Evolutionary conservation across 768 basidiomycete species (phyloP).

Genomic region (Pisolithus sp.): DNA sequence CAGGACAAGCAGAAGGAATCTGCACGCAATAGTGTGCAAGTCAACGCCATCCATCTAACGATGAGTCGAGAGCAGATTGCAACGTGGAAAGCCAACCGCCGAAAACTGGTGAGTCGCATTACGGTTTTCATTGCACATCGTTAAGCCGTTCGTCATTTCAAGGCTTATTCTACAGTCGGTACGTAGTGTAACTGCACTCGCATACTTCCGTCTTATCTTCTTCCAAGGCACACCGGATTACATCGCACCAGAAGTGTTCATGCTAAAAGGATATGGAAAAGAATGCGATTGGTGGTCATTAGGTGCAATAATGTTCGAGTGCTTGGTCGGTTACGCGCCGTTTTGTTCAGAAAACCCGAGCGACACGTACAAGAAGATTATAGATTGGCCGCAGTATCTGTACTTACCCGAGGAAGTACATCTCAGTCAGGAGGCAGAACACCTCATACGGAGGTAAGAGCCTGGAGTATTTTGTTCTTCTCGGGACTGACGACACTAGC

Average conservation of each 20-base stretch:
- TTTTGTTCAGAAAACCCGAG: constrained; percentile 97
- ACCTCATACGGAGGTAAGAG: constrained; percentile 75
- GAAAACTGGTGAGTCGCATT: constrained; percentile 67
- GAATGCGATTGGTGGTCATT: constrained; percentile 99
- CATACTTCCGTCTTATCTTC: constrained; percentile 2
- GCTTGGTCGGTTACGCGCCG: constrained; percentile 94
- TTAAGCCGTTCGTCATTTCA: constrained; percentile 5
- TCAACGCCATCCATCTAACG: constrained; percentile 94
- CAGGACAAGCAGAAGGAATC: constrained; percentile 57
- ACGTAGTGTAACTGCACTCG: constrained; percentile 4
- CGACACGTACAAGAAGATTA: constrained; percentile 98
- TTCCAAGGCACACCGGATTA: constrained; percentile 37
- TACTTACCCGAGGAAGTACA: constrained; percentile 94
- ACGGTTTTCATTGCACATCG: not conserved
- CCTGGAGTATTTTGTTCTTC: not conserved
- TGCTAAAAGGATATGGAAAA: constrained; percentile 95
- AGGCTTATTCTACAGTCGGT: constrained; percentile 92
- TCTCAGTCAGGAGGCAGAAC: constrained; percentile 86
- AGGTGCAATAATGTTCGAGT: constrained; percentile 98
- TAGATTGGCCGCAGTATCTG: constrained; percentile 89
- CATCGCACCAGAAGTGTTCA: constrained; percentile 97
- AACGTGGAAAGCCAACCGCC: constrained; percentile 97
- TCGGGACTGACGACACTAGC: constrained; percentile 31
- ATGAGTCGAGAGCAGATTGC: constrained; percentile 97
- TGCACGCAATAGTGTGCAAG: constrained; percentile 91